phyloP scores from a whole-genome alignment of 768 basidiomycete species.

The Phylloporus rhodoxanthus region DNA sequence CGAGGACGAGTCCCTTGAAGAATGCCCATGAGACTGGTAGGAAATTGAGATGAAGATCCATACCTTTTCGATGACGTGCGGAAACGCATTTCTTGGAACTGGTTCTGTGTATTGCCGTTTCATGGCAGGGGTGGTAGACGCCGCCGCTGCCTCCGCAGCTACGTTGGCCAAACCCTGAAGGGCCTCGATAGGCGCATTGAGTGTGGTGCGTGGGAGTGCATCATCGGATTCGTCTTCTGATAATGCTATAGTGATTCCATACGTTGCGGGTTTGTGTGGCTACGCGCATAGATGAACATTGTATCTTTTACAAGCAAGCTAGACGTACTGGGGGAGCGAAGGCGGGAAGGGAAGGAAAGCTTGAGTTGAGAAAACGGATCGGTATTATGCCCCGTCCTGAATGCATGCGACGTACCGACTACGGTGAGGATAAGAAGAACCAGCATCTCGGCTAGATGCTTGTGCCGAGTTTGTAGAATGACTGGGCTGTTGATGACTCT shows the following conservation, averaged over 20 bases:
- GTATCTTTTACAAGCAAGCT: slow-evolving; percentile 7
- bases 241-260: slow-evolving; percentile 81
- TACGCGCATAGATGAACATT: slow-evolving; percentile 29
- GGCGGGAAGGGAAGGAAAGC: slow-evolving; percentile 84
- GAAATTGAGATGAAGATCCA: not conserved
- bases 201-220: slow-evolving; percentile 71
- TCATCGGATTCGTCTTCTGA: slow-evolving; percentile 93
- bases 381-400: slow-evolving; percentile 12
- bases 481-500: slow-evolving; percentile 29
- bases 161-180: slow-evolving; percentile 92
- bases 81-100: slow-evolving; percentile 79
- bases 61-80: slow-evolving; percentile 85
- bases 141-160: slow-evolving; percentile 85
- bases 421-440: slow-evolving; percentile 28
- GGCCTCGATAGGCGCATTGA: slow-evolving; percentile 92
- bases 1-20: slow-evolving; percentile 73
- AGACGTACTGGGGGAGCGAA: slow-evolving; percentile 79
- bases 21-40: not conserved
- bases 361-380: slow-evolving; percentile 29
- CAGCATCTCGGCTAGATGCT: slow-evolving; percentile 21
- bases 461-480: slow-evolving; percentile 13
- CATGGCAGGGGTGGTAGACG: slow-evolving; percentile 59
- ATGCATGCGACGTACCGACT: slow-evolving; percentile 32
- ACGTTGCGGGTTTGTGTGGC: slow-evolving; percentile 87
- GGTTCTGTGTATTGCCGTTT: slow-evolving; percentile 83